Evolutionary conservation across 1,139 yeast species (phyloP).

Genomic region (Debaryomyces robertsiae): DNA sequence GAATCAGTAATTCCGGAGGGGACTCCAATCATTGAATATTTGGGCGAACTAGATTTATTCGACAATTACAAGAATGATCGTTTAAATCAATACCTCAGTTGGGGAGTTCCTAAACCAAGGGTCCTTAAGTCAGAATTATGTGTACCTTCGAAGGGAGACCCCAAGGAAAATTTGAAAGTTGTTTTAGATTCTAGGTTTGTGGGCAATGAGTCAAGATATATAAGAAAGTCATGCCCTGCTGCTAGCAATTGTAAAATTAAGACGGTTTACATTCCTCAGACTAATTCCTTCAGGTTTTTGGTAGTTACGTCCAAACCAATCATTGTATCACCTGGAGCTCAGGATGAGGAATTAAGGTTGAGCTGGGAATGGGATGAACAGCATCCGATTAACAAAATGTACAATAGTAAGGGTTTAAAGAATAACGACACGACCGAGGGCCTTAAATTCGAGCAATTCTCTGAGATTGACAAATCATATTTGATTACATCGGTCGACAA

Average conservation of each 20-base stretch:
- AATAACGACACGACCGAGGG: slow-evolving; percentile 40
- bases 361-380: slow-evolving; percentile 86
- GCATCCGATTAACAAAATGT: slow-evolving; percentile 71
- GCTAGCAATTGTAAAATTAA: slow-evolving; percentile 71
- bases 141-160: slow-evolving; percentile 15
- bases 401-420: slow-evolving; percentile 31
- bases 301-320: slow-evolving; percentile 62
- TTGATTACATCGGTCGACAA: slow-evolving; percentile 64
- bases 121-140: slow-evolving; percentile 56
- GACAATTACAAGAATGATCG: slow-evolving; percentile 63
- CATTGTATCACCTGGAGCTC: slow-evolving; percentile 26
- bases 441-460: slow-evolving; percentile 49
- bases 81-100: slow-evolving; percentile 73
- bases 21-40: slow-evolving; percentile 60
- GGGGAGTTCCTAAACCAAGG: slow-evolving; percentile 85
- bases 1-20: slow-evolving; percentile 43
- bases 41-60: slow-evolving; percentile 74
- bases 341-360: slow-evolving; percentile 69
- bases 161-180: slow-evolving; percentile 50
- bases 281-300: slow-evolving; percentile 52
- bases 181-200: slow-evolving; percentile 76
- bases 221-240: slow-evolving; percentile 67
- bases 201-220: slow-evolving; percentile 76
- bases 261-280: slow-evolving; percentile 52
- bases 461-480: slow-evolving; percentile 52